phyloP scores from a whole-genome alignment of 768 basidiomycete species.

The Leucocoprinus leucothites region DNA sequence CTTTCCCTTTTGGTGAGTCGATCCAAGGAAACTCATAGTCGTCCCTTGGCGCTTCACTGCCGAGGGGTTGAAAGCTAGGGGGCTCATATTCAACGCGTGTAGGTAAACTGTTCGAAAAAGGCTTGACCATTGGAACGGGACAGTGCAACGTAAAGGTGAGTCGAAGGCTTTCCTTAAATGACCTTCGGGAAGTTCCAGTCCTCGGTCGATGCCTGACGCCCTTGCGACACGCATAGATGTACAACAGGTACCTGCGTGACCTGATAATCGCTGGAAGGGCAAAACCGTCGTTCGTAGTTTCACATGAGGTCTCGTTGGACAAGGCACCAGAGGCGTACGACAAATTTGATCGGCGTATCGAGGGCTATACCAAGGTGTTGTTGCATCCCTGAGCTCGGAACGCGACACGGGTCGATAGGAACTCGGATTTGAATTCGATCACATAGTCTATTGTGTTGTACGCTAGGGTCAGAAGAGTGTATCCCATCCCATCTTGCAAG shows the following conservation, averaged over 20 bases:
- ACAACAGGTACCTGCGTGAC: slow-evolving; percentile 53
- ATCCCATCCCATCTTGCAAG: slow-evolving; percentile 7
- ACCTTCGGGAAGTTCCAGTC: neutral
- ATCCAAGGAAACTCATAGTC: too few relatives aligned
- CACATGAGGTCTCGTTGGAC: slow-evolving; percentile 48
- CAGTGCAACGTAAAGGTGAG: slow-evolving; percentile 55
- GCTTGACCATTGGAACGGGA: slow-evolving; percentile 49
- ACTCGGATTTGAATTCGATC: too few relatives aligned
- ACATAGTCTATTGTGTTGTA: neutral
- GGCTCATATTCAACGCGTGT: too few relatives aligned
- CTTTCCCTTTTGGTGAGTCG: slow-evolving; percentile 24
- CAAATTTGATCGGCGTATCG: slow-evolving; percentile 52
- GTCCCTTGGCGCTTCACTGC: too few relatives aligned
- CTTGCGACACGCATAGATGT: slow-evolving; percentile 26
- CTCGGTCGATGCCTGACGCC: too few relatives aligned
- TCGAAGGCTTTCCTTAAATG: neutral
- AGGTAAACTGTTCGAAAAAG: slow-evolving; percentile 52
- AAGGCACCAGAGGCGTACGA: slow-evolving; percentile 47
- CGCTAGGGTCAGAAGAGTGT: slow-evolving; percentile 6
- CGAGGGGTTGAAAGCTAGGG: too few relatives aligned
- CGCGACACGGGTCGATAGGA: neutral
- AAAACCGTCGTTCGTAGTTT: slow-evolving; percentile 53
- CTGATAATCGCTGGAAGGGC: slow-evolving; percentile 51
- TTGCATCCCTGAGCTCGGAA: slow-evolving; percentile 37
- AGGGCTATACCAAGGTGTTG: slow-evolving; percentile 52